phyloP scores from a whole-genome alignment of 169 alveolate genomes.

The Sarcocystis neurona region DNA sequence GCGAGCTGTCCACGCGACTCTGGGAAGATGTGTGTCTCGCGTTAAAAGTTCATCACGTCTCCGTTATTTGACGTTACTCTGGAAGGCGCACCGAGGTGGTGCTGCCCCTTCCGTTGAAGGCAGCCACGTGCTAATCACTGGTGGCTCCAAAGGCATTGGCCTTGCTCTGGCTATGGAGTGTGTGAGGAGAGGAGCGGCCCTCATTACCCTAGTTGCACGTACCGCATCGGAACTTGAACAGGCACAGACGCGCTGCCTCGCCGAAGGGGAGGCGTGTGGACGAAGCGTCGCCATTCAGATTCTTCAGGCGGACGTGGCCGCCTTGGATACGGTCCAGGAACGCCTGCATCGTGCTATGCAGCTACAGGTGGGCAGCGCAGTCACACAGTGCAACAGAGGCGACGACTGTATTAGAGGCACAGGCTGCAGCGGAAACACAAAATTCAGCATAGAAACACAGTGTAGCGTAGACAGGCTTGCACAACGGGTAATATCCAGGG shows the following conservation, averaged over 20 bases:
- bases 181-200: constrained; percentile 32
- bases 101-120: constrained; percentile 28
- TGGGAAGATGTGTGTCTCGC: too few relatives aligned
- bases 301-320: constrained; percentile 48
- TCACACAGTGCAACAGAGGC: neutral
- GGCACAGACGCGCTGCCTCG: constrained; percentile 38
- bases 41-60: too few relatives aligned
- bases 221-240: constrained; percentile 10
- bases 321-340: constrained; percentile 9
- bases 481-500: too few relatives aligned
- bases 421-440: too few relatives aligned
- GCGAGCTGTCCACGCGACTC: too few relatives aligned
- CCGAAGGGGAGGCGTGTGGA: constrained; percentile 5
- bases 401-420: too few relatives aligned
- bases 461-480: too few relatives aligned
- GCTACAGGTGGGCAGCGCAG: constrained; percentile 11
- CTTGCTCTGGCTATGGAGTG: constrained; percentile 51
- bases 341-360: constrained; percentile 40
- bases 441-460: too few relatives aligned
- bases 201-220: constrained; percentile 58
- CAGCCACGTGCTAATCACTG: constrained; percentile 59
- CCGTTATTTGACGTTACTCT: neutral
- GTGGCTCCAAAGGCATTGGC: constrained; percentile 64
- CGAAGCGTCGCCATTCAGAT: constrained; percentile 40
- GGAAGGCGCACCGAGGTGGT: neutral